A percentile compares a stretch with the other conserved stretches of the same genome.
These are phyloP conservation scores for Thielaviopsis punctulata DNA, from an alignment of 2,329 filamentous ascomycete genomes.

Conservation along the genomic window DNA sequence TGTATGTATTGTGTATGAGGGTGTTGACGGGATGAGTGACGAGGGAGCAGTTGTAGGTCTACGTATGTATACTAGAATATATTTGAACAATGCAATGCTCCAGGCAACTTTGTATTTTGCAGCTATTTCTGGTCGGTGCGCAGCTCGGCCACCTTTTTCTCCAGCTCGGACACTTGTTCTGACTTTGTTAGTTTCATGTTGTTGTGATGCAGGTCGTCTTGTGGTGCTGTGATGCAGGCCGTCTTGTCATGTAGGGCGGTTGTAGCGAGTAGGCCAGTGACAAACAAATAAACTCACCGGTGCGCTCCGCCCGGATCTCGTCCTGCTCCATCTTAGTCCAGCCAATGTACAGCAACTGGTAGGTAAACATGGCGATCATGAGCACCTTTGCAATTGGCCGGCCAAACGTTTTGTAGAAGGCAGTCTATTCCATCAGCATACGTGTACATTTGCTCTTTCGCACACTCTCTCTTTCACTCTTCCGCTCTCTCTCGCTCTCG, in stretches of 20 bases:
- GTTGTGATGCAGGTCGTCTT: too few relatives aligned
- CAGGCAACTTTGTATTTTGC: neutral
- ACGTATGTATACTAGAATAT: neutral
- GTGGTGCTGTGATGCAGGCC: too few relatives aligned
- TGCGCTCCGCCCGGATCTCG: conserved; percentile 28
- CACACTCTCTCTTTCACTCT: too few relatives aligned
- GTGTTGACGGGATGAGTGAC: neutral
- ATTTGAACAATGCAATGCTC: neutral
- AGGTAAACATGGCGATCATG: conserved; percentile 58
- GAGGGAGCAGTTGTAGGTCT: neutral
- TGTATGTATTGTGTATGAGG: too few relatives aligned
- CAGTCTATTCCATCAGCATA: conserved; percentile 24
- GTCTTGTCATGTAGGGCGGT: too few relatives aligned
- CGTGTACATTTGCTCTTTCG: too few relatives aligned
- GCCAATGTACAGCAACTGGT: conserved; percentile 57
- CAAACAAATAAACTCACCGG: conserved; percentile 1
- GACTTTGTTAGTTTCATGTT: neutral
- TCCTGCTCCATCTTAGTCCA: conserved; percentile 61
- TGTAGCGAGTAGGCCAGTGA: neutral
- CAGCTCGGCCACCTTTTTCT: conserved; percentile 5
- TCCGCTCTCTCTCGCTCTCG: too few relatives aligned
- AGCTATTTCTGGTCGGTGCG: conserved; percentile 3
- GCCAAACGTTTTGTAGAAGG: conserved; percentile 61
- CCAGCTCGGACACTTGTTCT: neutral
- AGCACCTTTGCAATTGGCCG: conserved; percentile 58